These are phyloP conservation scores for Phycomyces nitens DNA, from an alignment of 192 early-diverging fungal genomes.

Conservation along the genomic window DNA sequence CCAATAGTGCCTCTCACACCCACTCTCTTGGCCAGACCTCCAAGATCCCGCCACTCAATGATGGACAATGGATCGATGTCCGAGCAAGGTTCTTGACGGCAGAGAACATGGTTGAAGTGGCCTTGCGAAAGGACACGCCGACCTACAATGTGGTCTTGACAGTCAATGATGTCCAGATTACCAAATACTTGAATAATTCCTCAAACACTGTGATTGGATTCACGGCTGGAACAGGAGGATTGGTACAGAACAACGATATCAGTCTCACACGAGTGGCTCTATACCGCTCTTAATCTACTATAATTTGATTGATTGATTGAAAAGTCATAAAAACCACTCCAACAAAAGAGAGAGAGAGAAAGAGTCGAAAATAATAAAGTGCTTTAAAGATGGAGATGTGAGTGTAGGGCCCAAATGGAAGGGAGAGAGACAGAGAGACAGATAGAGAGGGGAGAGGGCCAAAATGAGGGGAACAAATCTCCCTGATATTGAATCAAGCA, in stretches of 20 bases:
- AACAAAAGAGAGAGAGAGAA: no score
- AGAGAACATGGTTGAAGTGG: constrained; percentile 2
- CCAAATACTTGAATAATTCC: background rate
- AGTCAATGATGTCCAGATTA: background rate
- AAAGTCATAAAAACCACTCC: no score
- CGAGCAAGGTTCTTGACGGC: constrained; percentile 7
- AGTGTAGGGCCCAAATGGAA: no score
- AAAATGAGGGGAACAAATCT: no score
- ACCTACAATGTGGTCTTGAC: constrained; percentile 3
- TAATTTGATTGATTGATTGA: no score
- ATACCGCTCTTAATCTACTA: no score
- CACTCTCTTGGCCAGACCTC: constrained; percentile 32
- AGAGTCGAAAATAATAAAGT: no score
- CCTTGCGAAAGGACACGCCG: background rate
- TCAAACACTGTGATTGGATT: constrained; percentile 23
- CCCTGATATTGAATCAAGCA: no score
- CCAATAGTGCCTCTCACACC: constrained; percentile 27
- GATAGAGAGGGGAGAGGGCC: no score
- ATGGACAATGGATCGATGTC: constrained; percentile 24
- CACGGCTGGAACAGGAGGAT: constrained; percentile 37
- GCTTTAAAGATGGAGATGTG: no score
- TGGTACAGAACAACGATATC: constrained; percentile 30
- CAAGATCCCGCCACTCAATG: constrained; percentile 21
- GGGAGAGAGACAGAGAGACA: no score
- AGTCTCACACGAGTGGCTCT: background rate